These are phyloP conservation scores for Quercus tomentella DNA, from an alignment of 331 rosid genomes.

Conservation along the genomic window DNA sequence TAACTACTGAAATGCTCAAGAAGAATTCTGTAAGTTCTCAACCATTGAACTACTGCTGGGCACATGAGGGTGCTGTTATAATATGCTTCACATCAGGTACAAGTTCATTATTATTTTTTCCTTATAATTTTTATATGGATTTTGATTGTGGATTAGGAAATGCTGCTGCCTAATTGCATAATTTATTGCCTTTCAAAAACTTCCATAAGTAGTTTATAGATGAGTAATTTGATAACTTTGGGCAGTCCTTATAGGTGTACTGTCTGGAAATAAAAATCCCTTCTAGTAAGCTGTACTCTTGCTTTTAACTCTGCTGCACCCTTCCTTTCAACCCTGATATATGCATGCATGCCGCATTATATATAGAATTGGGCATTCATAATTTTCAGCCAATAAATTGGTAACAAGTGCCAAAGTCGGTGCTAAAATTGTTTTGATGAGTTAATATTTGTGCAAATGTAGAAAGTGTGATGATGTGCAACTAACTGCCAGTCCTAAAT, in stretches of 20 bases:
- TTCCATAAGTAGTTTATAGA: background rate
- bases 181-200: background rate
- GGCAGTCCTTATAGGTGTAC: background rate
- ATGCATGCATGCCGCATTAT: background rate
- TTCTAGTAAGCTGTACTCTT: background rate
- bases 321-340: background rate
- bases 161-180: background rate
- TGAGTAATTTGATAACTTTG: background rate
- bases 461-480: background rate
- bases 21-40: constrained; percentile 23
- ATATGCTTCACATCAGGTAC: constrained; percentile 93
- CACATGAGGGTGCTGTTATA: constrained; percentile 57
- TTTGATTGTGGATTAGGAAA: background rate
- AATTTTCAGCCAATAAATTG: background rate
- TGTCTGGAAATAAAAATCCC: background rate
- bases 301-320: background rate
- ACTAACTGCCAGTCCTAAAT: background rate
- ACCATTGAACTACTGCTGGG: constrained; percentile 52
- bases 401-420: background rate
- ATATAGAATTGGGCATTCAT: background rate
- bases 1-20: constrained; percentile 49
- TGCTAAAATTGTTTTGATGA: background rate
- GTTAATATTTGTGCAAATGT: background rate
- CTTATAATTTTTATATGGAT: background rate
- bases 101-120: background rate